phyloP scores from a whole-genome alignment of 345 rosid species.

The Citrus sp. region DNA sequence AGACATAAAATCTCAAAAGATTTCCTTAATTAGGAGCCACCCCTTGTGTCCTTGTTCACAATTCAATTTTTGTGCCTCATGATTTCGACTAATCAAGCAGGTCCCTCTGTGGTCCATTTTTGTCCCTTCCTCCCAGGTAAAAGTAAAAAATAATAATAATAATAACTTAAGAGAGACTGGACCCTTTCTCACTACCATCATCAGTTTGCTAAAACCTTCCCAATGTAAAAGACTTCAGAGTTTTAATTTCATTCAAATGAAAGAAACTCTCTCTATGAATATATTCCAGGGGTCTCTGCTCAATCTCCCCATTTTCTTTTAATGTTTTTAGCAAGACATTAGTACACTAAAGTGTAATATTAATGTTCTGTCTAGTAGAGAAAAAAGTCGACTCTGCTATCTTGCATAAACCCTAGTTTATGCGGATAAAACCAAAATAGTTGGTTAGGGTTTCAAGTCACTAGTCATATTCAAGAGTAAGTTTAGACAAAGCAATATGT shows the following conservation, averaged over 20 bases:
- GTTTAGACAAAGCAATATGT: conserved; percentile 34
- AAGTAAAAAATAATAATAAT: too few species aligned
- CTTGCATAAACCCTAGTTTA: conserved; percentile 18
- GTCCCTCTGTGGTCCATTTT: conserved; percentile 27
- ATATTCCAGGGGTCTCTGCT: background rate
- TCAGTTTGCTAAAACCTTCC: background rate
- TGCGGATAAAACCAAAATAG: conserved; percentile 16
- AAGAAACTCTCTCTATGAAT: background rate
- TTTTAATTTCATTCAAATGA: background rate
- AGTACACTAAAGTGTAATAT: conserved; percentile 4
- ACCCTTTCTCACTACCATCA: conserved; percentile 2
- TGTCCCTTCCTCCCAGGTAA: conserved; percentile 10
- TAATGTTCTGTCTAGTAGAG: conserved; percentile 15
- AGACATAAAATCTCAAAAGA: conserved; percentile 40
- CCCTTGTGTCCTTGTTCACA: conserved; percentile 31
- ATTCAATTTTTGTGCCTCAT: conserved; percentile 21
- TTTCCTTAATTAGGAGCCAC: conserved; percentile 77
- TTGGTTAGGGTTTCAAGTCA: conserved; percentile 35
- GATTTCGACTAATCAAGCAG: conserved; percentile 33
- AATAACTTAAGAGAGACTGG: background rate
- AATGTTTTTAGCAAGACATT: conserved; percentile 9
- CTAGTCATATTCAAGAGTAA: conserved; percentile 24
- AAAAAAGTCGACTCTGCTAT: conserved; percentile 16
- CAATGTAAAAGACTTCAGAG: background rate
- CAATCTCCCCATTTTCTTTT: background rate